A percentile compares a stretch with the other conserved stretches of the same genome.
phyloP scores from a whole-genome alignment of 345 rosid genomes.

The Conringia planisiliqua region DNA sequence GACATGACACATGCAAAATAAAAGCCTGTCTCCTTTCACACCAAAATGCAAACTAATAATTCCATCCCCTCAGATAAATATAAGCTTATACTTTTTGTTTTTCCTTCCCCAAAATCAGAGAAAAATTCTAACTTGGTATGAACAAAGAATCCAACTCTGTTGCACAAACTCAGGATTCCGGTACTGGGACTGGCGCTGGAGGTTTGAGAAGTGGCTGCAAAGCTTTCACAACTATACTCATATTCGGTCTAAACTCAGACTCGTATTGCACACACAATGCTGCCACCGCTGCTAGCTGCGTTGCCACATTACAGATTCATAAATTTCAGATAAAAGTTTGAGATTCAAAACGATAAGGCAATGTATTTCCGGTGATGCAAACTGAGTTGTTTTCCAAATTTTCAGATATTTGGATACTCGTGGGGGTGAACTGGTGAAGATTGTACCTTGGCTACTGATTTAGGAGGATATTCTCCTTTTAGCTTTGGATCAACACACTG shows the following conservation, averaged over 20 bases:
- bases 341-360: not conserved
- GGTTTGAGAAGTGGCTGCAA: constrained; percentile 75
- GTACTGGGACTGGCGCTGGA: constrained; percentile 45
- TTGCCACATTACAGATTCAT: constrained; percentile 13
- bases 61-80: not conserved
- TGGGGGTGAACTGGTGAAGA: too few relatives aligned
- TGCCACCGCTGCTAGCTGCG: constrained; percentile 89
- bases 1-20: constrained; percentile 4
- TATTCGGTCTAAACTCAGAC: constrained; percentile 86
- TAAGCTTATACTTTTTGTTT: not conserved
- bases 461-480: constrained; percentile 88
- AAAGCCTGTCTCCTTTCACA: not conserved
- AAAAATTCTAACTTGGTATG: not conserved
- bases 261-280: constrained; percentile 88
- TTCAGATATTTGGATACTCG: not conserved
- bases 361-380: not conserved
- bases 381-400: not conserved
- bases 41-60: constrained; percentile 8
- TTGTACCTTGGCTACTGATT: constrained; percentile 66
- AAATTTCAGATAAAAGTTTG: not conserved
- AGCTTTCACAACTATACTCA: constrained; percentile 93
- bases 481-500: constrained; percentile 98
- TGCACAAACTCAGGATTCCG: constrained; percentile 23
- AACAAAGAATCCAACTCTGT: constrained; percentile 24
- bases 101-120: not conserved